Evolutionary conservation across 768 basidiomycete species (phyloP), one percentile per base, ranked within the genome.

Genomic region (Suillus discolor): DNA sequence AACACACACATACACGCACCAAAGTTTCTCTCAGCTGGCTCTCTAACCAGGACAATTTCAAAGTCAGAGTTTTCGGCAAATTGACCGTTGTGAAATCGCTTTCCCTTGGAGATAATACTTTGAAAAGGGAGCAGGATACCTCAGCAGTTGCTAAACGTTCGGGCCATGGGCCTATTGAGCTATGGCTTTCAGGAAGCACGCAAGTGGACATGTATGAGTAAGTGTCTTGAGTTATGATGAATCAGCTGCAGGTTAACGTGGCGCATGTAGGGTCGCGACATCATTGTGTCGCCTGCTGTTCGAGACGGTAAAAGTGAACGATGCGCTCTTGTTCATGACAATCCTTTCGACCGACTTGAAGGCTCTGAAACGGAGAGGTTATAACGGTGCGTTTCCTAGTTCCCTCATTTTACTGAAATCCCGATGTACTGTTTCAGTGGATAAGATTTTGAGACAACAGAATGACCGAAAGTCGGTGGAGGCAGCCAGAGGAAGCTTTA

Each of bases 161-260:
- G 12, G 80, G 81, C 16, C 82, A 83, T 6, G 84, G 85, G 4
- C 84, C 89, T n/a, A 86, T 94, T 42, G 84, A 91, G 57, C 75
- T 98, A 31, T 93, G 90, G 85, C 80, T 96, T 41, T 91, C 93
- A 7, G 82, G 83, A n/a, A 87, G 87, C 66, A 80, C 89, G 1
- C 85, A 90, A 68, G 81, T 93, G 53, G 94, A 98, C 71, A 92
- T 96, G 86, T 98, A 92, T 71, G 96, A 97, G 94, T 94, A 71
- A 80, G 93, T 87, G 6, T 41, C 13, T 59, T 31, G 54, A 25
- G 39, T 59, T 31, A 7, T 45, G n/a, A 63, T 57, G 38, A 31
- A 60, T 49, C 64, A 64, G 20, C 13, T 23, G 64, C 63, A 64
- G 54, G 20, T 25, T 31, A 66, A 45, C 44, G 45, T 69, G 18